Conservation (phyloP, 2,329 filamentous ascomycete genomes). For the Microthyrium microscopicum region DNA sequence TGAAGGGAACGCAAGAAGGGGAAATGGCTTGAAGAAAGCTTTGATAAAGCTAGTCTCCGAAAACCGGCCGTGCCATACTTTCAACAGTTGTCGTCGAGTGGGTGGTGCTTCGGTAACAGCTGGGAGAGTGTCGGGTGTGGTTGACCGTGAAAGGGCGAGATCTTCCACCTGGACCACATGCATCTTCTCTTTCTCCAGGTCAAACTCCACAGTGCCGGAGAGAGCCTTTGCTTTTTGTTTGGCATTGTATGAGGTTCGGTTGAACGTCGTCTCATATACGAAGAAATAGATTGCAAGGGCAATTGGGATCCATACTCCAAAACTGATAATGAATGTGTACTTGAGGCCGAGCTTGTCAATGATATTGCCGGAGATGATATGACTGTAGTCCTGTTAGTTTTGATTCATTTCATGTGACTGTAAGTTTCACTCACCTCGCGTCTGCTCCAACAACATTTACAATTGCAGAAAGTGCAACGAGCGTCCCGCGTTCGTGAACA, state of each 20-base stretch:
- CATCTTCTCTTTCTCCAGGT: no score
- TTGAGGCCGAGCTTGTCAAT: slow-evolving; percentile 21
- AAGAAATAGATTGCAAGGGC: slow-evolving; percentile 27
- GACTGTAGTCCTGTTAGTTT: slow-evolving; percentile 13
- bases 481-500: slow-evolving; percentile 10
- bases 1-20: slow-evolving; percentile 21
- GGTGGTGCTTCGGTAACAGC: no score
- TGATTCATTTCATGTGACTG: background rate
- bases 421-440: background rate
- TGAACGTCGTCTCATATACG: slow-evolving; percentile 27
- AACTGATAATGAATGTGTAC: slow-evolving; percentile 22
- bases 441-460: slow-evolving; percentile 4
- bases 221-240: background rate
- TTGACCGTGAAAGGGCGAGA: slow-evolving; percentile 4
- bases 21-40: slow-evolving; percentile 13
- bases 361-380: slow-evolving; percentile 26
- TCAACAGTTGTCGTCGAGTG: background rate
- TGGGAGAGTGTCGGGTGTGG: slow-evolving; percentile 1
- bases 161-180: no score
- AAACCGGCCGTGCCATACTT: slow-evolving; percentile 1
- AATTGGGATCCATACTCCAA: slow-evolving; percentile 25
- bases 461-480: slow-evolving; percentile 5
- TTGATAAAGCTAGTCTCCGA: slow-evolving; percentile 4
- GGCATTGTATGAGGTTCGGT: slow-evolving; percentile 1
- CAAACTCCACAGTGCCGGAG: no score